A percentile compares a stretch with the other conserved stretches of the same genome.
phyloP scores from a whole-genome alignment of 148 eudicot species.

The Mesembryanthemum crystallinum region DNA sequence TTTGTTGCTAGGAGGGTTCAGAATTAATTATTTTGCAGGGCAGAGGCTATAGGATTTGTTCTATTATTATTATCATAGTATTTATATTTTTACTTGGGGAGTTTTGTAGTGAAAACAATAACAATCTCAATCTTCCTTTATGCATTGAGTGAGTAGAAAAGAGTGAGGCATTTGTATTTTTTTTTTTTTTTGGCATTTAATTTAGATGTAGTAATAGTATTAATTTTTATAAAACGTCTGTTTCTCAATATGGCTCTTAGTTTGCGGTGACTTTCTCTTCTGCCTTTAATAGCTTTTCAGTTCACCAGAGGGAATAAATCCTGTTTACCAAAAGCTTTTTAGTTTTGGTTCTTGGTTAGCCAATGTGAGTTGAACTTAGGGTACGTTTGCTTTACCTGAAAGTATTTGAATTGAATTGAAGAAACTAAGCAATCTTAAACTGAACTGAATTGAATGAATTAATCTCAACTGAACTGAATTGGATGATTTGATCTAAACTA shows the following conservation, averaged over 20 bases:
- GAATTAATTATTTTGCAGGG: constrained; percentile 22
- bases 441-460: too few relatives aligned
- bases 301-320: too few relatives aligned
- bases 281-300: too few relatives aligned
- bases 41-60: constrained; percentile 16
- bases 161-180: constrained; percentile 11
- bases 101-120: constrained; percentile 2
- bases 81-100: constrained; percentile 14
- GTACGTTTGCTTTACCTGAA: too few relatives aligned
- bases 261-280: too few relatives aligned
- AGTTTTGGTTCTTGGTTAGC: too few relatives aligned
- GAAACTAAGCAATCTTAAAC: too few relatives aligned
- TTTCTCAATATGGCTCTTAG: background rate
- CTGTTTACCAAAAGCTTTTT: too few relatives aligned
- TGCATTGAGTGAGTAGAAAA: background rate
- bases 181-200: constrained; percentile 6
- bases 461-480: too few relatives aligned
- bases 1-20: constrained; percentile 16
- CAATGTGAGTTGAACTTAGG: too few relatives aligned
- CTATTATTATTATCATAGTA: constrained; percentile 2
- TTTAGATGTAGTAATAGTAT: constrained; percentile 5
- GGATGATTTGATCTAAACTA: too few relatives aligned
- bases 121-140: constrained; percentile 1
- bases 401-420: too few relatives aligned
- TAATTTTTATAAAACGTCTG: background rate